Base-by-base conservation (phyloP, 208 protist species). In the Lotmaria passim region DNA sequence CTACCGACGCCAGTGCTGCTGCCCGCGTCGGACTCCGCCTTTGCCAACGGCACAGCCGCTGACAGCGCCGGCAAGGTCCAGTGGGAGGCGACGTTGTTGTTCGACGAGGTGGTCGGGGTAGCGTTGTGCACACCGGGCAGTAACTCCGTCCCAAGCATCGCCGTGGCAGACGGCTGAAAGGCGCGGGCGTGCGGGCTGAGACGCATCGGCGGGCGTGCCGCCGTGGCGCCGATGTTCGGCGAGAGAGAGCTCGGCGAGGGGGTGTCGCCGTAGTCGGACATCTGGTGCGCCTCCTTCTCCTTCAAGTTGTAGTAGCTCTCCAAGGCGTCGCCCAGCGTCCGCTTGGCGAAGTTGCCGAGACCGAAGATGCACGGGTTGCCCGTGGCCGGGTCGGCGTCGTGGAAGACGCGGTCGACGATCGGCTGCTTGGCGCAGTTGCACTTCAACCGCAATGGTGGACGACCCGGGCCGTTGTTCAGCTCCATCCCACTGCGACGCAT, bases 301-400 rank as follows among this genome's bases (percentile, higher is more conserved):
- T 89, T 88, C 24, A 91, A 71, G 64, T 91, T 85, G 68, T 82
- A 82, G 65, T 91, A 91, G 70, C 80, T 87, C 44, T 87, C 81
- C 6, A 91, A 69, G 30, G 86, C 86, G 63, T 91, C 86, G 36
- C 85, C 83, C 28, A 91, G 70, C 19, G 86, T 79, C 56, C 82
- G 79, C 51, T 74, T 66, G 23, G 86, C 79, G 47, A 88, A 91
- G 76, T 78, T 88, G 26, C 82, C 86, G 10, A 75, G 55, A 7
- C 85, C 85, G 57, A 91, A 91, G 34, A 86, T 87, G 61, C 85
- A 91, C 17, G 79, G 63, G 19, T 34, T 78, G 51, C 73, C 74
- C 17, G 69, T 79, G 19, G 48, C 61, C 31, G 61, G 38, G 38
- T 73, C 71, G n/a, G 85, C 85, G 46, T 91, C 85, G 63, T 91